Conservation (phyloP, 2,329 filamentous ascomycete species). For the Nemania sp. region DNA sequence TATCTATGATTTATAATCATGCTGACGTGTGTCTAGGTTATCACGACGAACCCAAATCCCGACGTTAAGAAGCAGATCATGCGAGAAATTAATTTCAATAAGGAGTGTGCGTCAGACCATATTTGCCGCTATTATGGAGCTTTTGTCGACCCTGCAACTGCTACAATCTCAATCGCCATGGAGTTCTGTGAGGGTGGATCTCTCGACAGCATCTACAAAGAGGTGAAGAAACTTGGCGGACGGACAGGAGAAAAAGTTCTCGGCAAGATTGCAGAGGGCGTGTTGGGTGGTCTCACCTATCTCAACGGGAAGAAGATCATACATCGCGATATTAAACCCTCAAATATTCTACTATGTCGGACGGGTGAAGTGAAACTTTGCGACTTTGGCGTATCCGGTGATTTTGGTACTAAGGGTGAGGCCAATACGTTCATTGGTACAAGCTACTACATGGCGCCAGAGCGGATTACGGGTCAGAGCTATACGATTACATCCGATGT, state of each 20-base stretch:
- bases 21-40: slow-evolving; percentile 72
- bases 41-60: slow-evolving; percentile 97
- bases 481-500: slow-evolving; percentile 99
- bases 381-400: slow-evolving; percentile 97
- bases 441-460: slow-evolving; percentile 99
- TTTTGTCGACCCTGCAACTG: slow-evolving; percentile 94
- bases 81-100: slow-evolving; percentile 96
- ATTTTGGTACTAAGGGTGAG: slow-evolving; percentile 98
- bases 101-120: slow-evolving; percentile 93
- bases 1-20: slow-evolving; percentile 27
- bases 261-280: slow-evolving; percentile 95
- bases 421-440: slow-evolving; percentile 99
- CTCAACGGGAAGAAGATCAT: slow-evolving; percentile 97
- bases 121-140: slow-evolving; percentile 98
- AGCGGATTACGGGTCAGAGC: slow-evolving; percentile 95
- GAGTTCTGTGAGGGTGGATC: slow-evolving; percentile 98
- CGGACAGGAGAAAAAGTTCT: slow-evolving; percentile 97
- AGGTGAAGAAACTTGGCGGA: slow-evolving; percentile 94
- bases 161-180: slow-evolving; percentile 98
- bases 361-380: slow-evolving; percentile 96
- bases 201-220: slow-evolving; percentile 95
- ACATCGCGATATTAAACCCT: slow-evolving; percentile 98
- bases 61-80: slow-evolving; percentile 99
- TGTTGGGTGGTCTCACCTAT: slow-evolving; percentile 93
- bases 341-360: slow-evolving; percentile 93